Conservation (phyloP, 2,329 filamentous ascomycete species). For the Paraconiothyrium sp. region DNA sequence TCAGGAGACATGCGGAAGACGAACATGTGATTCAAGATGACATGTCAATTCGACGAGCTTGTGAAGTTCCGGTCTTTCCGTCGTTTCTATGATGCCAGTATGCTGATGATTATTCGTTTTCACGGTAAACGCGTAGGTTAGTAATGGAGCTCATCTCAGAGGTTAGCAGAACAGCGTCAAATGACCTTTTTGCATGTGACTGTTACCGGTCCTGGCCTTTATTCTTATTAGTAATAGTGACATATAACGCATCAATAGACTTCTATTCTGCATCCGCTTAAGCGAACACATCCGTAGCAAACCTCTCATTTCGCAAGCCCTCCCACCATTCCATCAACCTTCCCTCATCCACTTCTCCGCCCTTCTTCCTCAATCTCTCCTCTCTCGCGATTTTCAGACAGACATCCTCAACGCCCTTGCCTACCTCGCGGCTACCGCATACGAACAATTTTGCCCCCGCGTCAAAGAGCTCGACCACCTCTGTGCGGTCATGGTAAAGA, state of each 20-base stretch:
- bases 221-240: too few relatives aligned
- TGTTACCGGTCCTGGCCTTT: too few relatives aligned
- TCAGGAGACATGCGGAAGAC: neutral
- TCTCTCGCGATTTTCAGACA: constrained; percentile 57
- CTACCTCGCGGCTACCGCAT: constrained; percentile 66
- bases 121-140: neutral
- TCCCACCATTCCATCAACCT: constrained; percentile 58
- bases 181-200: too few relatives aligned
- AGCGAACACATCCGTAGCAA: constrained; percentile 58
- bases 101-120: too few relatives aligned
- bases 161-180: neutral
- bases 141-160: neutral
- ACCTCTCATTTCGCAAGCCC: constrained; percentile 56
- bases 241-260: too few relatives aligned
- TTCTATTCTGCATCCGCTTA: constrained; percentile 12
- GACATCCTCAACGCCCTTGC: constrained; percentile 54
- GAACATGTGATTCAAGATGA: neutral
- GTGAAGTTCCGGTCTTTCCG: too few relatives aligned
- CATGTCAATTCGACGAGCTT: neutral
- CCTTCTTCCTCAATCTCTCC: constrained; percentile 48
- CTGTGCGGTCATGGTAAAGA: constrained; percentile 58
- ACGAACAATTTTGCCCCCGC: constrained; percentile 68
- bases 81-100: too few relatives aligned
- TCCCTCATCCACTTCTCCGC: constrained; percentile 49
- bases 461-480: constrained; percentile 58